Evolutionary conservation across 2,329 filamentous ascomycete species (phyloP), one percentile per base, ranked within the genome.

Genomic region (Claviceps humidiphila): DNA sequence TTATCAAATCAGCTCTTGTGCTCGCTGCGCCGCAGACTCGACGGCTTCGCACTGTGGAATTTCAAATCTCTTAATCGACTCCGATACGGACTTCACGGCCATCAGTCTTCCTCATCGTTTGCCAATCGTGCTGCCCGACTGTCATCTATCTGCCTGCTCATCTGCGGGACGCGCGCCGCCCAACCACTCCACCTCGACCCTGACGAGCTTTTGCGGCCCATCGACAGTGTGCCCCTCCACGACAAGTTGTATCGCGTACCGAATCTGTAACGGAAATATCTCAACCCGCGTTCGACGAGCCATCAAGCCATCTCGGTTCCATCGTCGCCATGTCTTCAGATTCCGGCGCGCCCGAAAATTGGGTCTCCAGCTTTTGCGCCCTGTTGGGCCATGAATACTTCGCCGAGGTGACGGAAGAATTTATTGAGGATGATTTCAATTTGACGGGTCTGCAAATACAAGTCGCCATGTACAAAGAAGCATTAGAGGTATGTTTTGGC

Each of bases 341-440:
- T 49, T 81, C 78, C 51, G 78, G 76, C 51, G 70, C 75, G 34
- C 77, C 78, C 56, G 93, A 98, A 74, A 95, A 90, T 52, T 98
- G 93, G 93, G 97, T 98, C 73, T 86, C 89, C 57, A 94, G 90
- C 54, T 98, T 96, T 69, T 98, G 93, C 75, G 89, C 88, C 41
- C 76, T 97, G 46, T 80, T 97, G 55, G 93, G 93, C 56, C 93
- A 98, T 68, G 93, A 98, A 70, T 98, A 97, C 73, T 98, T 98
- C 69, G 93, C 93, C 57, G 93, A 98, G 74, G 91, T 98, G 49
- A 93, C 89, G 46, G 93, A 98, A 71, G 93, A 98, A 64, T 98
- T 98, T 63, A 97, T 98, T 65, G 93, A 98, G 69, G 93, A 98
- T 81, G 93, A 98, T 70, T 98, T 98, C 77, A 98, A 98, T 70